Evolutionary conservation across 768 basidiomycete species (phyloP).

Genomic region (Auricularia sp.): DNA sequence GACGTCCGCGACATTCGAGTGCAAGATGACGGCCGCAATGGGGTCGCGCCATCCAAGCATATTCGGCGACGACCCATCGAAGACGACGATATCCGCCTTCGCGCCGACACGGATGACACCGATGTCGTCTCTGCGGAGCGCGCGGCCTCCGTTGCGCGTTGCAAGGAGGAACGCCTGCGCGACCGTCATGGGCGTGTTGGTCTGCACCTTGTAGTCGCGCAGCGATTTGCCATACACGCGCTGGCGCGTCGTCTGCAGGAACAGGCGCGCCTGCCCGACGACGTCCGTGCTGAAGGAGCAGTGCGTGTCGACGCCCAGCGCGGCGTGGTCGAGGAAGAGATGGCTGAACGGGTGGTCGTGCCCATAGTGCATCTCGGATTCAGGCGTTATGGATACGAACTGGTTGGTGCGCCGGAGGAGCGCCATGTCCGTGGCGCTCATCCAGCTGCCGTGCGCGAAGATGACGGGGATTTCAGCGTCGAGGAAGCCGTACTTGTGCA

Average conservation of each 20-base stretch:
- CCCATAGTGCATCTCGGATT: conserved; percentile 1
- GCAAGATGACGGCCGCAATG: background rate
- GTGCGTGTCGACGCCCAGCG: conserved; percentile 1
- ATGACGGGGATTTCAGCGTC: background rate
- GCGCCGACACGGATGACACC: background rate
- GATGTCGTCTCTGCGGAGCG: background rate
- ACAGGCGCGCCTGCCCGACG: background rate
- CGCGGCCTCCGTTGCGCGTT: background rate
- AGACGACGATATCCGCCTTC: background rate
- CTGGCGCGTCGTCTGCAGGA: background rate
- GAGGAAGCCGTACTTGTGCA: background rate
- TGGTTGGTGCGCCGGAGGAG: background rate
- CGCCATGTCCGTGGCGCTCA: background rate
- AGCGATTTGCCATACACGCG: background rate
- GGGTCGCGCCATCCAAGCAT: background rate
- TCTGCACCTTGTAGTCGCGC: background rate
- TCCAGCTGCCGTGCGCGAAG: background rate
- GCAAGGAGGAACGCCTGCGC: background rate
- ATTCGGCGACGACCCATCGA: background rate
- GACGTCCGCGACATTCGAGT: background rate
- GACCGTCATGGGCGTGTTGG: background rate
- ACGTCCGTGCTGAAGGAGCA: background rate
- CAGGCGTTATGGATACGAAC: background rate
- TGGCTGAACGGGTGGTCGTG: background rate
- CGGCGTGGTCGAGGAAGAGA: background rate